Conservation (phyloP, 2,329 filamentous ascomycete species). For the Pyrenochaeta sp. region DNA sequence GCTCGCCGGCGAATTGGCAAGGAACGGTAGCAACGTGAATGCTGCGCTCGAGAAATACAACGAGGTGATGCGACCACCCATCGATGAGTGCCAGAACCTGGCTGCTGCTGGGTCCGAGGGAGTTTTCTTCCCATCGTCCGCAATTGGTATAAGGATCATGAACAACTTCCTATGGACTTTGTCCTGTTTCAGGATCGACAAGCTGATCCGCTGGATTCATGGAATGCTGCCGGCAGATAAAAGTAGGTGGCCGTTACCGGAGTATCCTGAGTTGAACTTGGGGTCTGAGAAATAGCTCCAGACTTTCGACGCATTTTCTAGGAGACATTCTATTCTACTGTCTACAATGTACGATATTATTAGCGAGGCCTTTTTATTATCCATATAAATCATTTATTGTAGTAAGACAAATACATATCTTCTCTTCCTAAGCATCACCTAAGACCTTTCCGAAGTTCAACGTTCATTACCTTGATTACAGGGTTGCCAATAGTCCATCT, state of each 20-base stretch:
- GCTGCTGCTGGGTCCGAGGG: neutral
- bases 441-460: too few relatives aligned
- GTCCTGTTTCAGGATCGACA: conserved; percentile 48
- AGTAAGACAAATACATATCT: too few relatives aligned
- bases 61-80: conserved; percentile 20
- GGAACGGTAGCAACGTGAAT: conserved; percentile 15
- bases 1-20: conserved; percentile 47
- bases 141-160: conserved; percentile 44
- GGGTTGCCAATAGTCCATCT: too few relatives aligned
- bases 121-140: conserved; percentile 35
- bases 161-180: conserved; percentile 40
- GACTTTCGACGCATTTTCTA: neutral
- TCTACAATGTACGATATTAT: too few relatives aligned
- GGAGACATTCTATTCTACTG: too few relatives aligned
- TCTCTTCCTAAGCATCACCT: too few relatives aligned
- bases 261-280: conserved; percentile 41
- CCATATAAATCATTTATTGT: too few relatives aligned
- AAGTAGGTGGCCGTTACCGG: conserved; percentile 50
- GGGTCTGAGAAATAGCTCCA: neutral
- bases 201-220: conserved; percentile 29
- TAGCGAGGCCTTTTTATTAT: too few relatives aligned
- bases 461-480: too few relatives aligned
- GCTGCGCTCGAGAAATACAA: conserved; percentile 35
- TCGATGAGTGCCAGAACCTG: conserved; percentile 31
- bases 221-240: conserved; percentile 46